Base-by-base conservation (phyloP, 2,329 filamentous ascomycete genomes). In the Exophiala phaeomuriformis region DNA sequence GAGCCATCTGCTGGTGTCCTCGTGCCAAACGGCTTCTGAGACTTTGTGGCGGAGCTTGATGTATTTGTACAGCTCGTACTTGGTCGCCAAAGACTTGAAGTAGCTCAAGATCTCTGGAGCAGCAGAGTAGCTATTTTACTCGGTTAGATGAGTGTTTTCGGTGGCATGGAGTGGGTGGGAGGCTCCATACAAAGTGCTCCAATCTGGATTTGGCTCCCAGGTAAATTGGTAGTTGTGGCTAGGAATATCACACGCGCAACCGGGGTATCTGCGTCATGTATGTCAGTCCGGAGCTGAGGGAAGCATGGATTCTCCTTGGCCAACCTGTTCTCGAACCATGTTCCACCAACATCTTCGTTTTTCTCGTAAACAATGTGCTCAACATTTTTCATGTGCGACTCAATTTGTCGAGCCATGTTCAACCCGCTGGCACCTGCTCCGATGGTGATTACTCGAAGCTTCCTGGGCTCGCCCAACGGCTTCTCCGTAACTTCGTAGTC, bases 101-200 rank as follows among this genome's bases (percentile, higher is more conserved):
- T 89, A 88, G 7, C 79, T 74, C 5, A 75, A 70, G 54, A 88
- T 88, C 66, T 88, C 85, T 3, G 12, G 6, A 70, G 65, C 0
- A 84, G 84, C 37, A 80, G 78, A 0, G 84, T 79, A 63, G 85
- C 88, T 53, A 82, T 75, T 61, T 86, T 19, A 19, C 19, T 19
- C 19, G 19, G 19, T 19, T 19, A 19, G 19, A 19, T 19, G 19
- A 19, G 19, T 19, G 19, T 19, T 19, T 19, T 19, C 19, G 19
- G 19, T 19, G 19, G 19, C 19, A 19, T 19, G 19, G 19, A 19
- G 19, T 19, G 19, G 19, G 19, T 19, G 19, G 19, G 19, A 19
- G 19, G 19, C 19, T 19, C 19, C 19, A 19, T 19, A 19, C 19
- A 19, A 19, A 19, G 19, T 81, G 0, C 76, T 77, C 85, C 85